Evolutionary conservation across 2,329 filamentous ascomycete species (phyloP), one percentile per base, ranked within the genome.

Genomic region (Xylariomycetidae sp.): DNA sequence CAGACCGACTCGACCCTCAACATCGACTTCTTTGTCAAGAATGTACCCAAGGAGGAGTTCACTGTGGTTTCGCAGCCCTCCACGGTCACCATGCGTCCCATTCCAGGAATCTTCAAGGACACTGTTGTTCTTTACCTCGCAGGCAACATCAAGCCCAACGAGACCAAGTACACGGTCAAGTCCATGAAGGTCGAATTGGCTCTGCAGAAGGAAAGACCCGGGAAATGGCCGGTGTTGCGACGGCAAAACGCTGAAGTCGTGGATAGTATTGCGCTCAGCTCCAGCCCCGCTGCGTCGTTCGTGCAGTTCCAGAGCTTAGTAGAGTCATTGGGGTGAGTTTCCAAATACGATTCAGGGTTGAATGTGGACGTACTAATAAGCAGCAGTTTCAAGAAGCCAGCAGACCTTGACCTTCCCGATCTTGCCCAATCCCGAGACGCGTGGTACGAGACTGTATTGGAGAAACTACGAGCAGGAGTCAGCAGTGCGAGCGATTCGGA

Each of bases 111-210:
- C 58, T 13, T 66, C 59, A 10, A 64, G 68, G 5, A 57, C 34
- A 13, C 67, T 1, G 69, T 87, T 26, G 70, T 79, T 13, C 78
- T 72, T 3, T 43, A 83, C 5, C 73, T 90, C 4, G 87, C 72
- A 56, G 76, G 72, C 10, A 56, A 70, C 8, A 78, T 94, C 47
- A 72, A 85, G 32, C 59, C 75, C 0, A 50, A 67, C 2, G 59
- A 68, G 19, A 86, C 77, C 14, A 80, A 68, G 27, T 75, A 66
- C 46, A 72, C 68, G 1, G 73, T 93, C 34, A 81, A 83, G 25
- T 70, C 82, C 2, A 86, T 79, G 50, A 95, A 95, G 57, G 70
- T 94, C 34, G 88, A 94, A 57, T 64, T 95, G 23, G 72, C 65
- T 9, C 70, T 95, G 12, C 70, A 70, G 40, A 95, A 95, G 58